Evolutionary conservation across 2,329 filamentous ascomycete genomes (phyloP).

Genomic region (Rhynchosporium graminicola): DNA sequence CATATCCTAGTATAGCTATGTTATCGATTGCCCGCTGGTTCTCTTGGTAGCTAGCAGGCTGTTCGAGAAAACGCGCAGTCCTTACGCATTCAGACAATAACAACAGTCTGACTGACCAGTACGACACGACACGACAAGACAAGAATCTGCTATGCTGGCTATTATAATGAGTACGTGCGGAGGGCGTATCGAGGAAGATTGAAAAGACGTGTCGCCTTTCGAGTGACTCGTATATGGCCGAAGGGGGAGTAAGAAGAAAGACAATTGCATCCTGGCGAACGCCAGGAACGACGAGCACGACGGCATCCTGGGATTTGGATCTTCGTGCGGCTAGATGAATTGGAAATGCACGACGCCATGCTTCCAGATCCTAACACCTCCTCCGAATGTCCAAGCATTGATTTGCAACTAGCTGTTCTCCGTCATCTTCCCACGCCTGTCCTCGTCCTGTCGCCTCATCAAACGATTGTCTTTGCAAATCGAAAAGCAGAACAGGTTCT

Average conservation of each 20-base stretch:
- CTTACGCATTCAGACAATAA: background rate
- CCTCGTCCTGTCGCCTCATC: constrained; percentile 27
- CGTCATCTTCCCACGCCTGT: constrained; percentile 29
- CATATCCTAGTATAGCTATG: background rate
- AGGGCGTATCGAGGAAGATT: background rate
- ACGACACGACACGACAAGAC: background rate
- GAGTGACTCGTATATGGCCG: background rate
- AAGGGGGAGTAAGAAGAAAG: background rate
- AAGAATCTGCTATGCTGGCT: constrained; percentile 5
- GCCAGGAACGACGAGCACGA: background rate
- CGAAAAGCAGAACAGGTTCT: constrained; percentile 23
- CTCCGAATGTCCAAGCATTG: constrained; percentile 14
- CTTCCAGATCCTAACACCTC: background rate
- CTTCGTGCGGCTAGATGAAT: background rate
- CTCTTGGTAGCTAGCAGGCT: background rate
- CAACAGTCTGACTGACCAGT: background rate
- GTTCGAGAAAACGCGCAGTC: background rate
- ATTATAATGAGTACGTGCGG: background rate
- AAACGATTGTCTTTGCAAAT: constrained; percentile 27
- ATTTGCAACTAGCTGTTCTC: constrained; percentile 31
- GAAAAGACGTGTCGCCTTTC: background rate
- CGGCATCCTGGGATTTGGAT: background rate
- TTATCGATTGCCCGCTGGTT: background rate
- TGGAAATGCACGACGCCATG: background rate
- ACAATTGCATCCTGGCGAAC: background rate